phyloP scores from a whole-genome alignment of 2,329 filamentous ascomycete species.

The Cyanodermella asteris region DNA sequence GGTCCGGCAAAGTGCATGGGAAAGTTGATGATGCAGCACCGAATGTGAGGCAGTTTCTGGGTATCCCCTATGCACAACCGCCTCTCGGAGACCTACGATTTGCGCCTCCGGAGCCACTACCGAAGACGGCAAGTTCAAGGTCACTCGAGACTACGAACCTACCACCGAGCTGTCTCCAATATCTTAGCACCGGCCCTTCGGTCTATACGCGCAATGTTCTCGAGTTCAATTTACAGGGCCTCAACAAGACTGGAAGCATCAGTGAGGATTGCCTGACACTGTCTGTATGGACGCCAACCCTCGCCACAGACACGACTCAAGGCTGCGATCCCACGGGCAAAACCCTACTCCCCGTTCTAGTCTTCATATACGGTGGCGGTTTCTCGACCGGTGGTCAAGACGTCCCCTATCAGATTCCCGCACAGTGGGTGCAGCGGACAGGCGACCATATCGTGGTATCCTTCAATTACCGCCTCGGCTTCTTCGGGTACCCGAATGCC shows the following conservation, averaged over 20 bases:
- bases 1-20: too few species aligned
- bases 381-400: conserved; percentile 7
- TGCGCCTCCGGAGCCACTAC: neutral
- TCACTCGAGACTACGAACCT: conserved; percentile 3
- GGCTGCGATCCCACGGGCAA: too few species aligned
- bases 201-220: too few species aligned
- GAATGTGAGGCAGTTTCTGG: conserved; percentile 1
- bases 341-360: conserved; percentile 3
- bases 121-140: neutral
- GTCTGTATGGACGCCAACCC: too few species aligned
- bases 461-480: conserved; percentile 12
- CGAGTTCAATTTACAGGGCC: too few species aligned
- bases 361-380: conserved; percentile 8
- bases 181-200: too few species aligned
- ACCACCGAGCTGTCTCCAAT: too few species aligned
- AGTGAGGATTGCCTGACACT: too few species aligned
- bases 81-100: conserved; percentile 1
- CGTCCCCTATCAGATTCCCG: conserved; percentile 20
- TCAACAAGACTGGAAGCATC: too few species aligned
- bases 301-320: too few species aligned
- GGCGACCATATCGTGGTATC: conserved; percentile 21
- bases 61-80: neutral
- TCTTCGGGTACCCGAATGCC: conserved; percentile 9
- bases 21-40: neutral
- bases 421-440: conserved; percentile 18